Evolutionary conservation across 2,329 filamentous ascomycete species (phyloP).

Genomic region (Ceratocystiopsis minuta): DNA sequence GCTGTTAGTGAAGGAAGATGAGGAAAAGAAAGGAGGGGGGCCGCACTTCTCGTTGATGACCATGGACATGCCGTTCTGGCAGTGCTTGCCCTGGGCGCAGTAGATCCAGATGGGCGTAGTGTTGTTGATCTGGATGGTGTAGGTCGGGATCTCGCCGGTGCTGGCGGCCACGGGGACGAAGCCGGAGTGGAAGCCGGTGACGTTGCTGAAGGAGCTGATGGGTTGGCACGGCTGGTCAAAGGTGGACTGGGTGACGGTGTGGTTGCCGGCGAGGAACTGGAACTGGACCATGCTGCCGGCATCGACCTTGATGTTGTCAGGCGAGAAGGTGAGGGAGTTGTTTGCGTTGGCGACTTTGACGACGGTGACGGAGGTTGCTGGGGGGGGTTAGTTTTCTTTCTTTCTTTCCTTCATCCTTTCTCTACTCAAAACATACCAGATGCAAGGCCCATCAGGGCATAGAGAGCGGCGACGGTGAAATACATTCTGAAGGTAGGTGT

Average conservation of each 20-base stretch:
- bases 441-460: conserved; percentile 29
- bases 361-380: conserved; percentile 35
- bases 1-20: neutral
- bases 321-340: conserved; percentile 42
- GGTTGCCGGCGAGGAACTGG: conserved; percentile 50
- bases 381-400: conserved; percentile 2
- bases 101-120: conserved; percentile 61
- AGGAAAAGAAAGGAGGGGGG: neutral
- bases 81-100: conserved; percentile 59
- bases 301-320: conserved; percentile 44
- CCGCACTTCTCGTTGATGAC: conserved; percentile 58
- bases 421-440: conserved; percentile 19
- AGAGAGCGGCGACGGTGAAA: conserved; percentile 16
- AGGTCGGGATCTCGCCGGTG: conserved; percentile 41
- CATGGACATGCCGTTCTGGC: conserved; percentile 56
- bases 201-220: conserved; percentile 26
- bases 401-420: neutral
- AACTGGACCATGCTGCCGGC: conserved; percentile 48
- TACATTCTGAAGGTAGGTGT: conserved; percentile 22
- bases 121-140: conserved; percentile 51
- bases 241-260: conserved; percentile 62
- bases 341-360: conserved; percentile 29
- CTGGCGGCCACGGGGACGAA: conserved; percentile 45
- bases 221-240: conserved; percentile 26
- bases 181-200: conserved; percentile 46